Percentiles rank a stretch among this genome's conserved stretches.
Evolutionary conservation across 768 basidiomycete species (phyloP).

Genomic region (button mushroom (Agaricus bisporus)): DNA sequence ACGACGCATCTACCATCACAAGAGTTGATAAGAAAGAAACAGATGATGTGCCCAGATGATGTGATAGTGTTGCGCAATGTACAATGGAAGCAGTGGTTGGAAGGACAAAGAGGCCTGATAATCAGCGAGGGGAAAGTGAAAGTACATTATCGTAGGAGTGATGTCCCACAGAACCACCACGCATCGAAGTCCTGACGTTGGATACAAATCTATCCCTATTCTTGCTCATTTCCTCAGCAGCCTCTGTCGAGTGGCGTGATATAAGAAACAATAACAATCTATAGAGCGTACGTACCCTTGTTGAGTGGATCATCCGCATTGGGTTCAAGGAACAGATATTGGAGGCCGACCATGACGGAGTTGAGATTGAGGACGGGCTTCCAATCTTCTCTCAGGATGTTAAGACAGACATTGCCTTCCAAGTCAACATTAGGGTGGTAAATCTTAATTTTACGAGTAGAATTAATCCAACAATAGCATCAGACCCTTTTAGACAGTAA

Average conservation of each 20-base stretch:
- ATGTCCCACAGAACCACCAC: slow-evolving; percentile 72
- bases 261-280: slow-evolving; percentile 5
- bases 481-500: background rate
- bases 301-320: slow-evolving; percentile 98
- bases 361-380: slow-evolving; percentile 97
- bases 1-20: slow-evolving; percentile 27
- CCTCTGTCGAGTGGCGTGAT: slow-evolving; percentile 51
- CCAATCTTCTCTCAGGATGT: slow-evolving; percentile 99
- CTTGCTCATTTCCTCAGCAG: slow-evolving; percentile 89
- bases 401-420: slow-evolving; percentile 97
- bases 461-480: slow-evolving; percentile 8
- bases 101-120: slow-evolving; percentile 15
- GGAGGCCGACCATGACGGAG: slow-evolving; percentile 96
- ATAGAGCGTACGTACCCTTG: slow-evolving; percentile 61
- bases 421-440: slow-evolving; percentile 99
- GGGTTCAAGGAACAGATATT: slow-evolving; percentile 97
- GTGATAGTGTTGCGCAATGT: slow-evolving; percentile 17
- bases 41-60: slow-evolving; percentile 25
- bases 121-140: slow-evolving; percentile 20
- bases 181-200: slow-evolving; percentile 87
- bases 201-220: slow-evolving; percentile 76
- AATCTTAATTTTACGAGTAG: slow-evolving; percentile 48
- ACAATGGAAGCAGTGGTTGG: slow-evolving; percentile 19
- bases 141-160: slow-evolving; percentile 75
- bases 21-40: slow-evolving; percentile 18